A percentile compares a stretch with the other conserved stretches of the same genome.
Conservation (phyloP, 148 eudicot species). For the Dysphania ambrosioides region DNA sequence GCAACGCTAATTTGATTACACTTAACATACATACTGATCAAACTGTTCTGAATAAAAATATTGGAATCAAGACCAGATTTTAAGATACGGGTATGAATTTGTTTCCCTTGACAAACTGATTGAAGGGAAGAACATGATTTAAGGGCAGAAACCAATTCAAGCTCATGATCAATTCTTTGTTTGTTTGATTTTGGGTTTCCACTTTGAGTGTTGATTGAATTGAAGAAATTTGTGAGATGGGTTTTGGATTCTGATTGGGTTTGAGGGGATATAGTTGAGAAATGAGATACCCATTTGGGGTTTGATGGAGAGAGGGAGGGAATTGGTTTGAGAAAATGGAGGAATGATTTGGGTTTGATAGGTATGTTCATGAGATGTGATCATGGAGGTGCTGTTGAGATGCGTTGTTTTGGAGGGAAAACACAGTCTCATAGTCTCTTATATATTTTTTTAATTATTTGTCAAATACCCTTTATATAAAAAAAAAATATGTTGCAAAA, state of each 20-base stretch:
- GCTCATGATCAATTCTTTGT: constrained; percentile 33
- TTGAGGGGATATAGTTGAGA: constrained; percentile 21
- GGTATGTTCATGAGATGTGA: constrained; percentile 39
- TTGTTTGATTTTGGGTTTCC: constrained; percentile 21
- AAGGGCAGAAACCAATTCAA: constrained; percentile 48
- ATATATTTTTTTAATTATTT: too few relatives aligned
- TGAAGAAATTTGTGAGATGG: constrained; percentile 38
- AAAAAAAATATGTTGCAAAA: too few relatives aligned
- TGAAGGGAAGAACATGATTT: constrained; percentile 56
- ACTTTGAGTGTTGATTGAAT: constrained; percentile 21
- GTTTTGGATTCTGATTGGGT: constrained; percentile 16
- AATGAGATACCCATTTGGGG: constrained; percentile 36
- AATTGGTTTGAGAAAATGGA: constrained; percentile 3
- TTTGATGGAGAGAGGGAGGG: constrained; percentile 15
- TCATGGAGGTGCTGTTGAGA: constrained; percentile 1
- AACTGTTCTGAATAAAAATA: constrained; percentile 64
- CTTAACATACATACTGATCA: constrained; percentile 75
- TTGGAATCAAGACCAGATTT: constrained; percentile 59
- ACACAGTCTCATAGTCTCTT: too few relatives aligned
- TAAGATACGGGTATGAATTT: constrained; percentile 49
- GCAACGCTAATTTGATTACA: constrained; percentile 49
- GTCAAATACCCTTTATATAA: too few relatives aligned
- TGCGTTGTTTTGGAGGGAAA: constrained; percentile 17
- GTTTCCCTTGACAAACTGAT: constrained; percentile 45
- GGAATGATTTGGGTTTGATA: constrained; percentile 35